Evolutionary conservation across 2,329 filamentous ascomycete species (phyloP).

Genomic region (Fusarium subglutinans): DNA sequence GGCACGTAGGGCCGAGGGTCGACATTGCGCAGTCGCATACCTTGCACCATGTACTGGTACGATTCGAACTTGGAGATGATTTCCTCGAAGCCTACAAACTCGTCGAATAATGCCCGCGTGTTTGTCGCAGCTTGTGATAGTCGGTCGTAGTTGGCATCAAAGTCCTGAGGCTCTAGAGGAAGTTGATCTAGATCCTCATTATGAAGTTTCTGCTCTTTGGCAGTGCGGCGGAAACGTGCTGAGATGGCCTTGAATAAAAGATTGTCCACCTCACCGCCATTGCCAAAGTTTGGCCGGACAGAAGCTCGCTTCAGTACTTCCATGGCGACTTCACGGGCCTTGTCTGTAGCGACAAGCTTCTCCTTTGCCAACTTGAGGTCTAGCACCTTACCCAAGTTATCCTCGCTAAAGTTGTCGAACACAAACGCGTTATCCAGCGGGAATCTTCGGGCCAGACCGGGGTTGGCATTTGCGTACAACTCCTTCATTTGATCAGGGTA

Average conservation of each 20-base stretch:
- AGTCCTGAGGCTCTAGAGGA: slow-evolving; percentile 55
- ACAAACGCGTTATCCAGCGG: slow-evolving; percentile 70
- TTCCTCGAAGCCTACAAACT: slow-evolving; percentile 66
- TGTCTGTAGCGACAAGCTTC: slow-evolving; percentile 61
- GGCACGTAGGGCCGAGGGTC: slow-evolving; percentile 65
- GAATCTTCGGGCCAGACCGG: slow-evolving; percentile 74
- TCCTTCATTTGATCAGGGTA: slow-evolving; percentile 75
- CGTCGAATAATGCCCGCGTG: slow-evolving; percentile 64
- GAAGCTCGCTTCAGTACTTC: slow-evolving; percentile 69
- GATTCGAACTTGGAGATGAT: slow-evolving; percentile 64
- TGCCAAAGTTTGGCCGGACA: slow-evolving; percentile 76
- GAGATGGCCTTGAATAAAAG: slow-evolving; percentile 41
- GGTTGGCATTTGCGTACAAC: slow-evolving; percentile 79
- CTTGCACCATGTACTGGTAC: slow-evolving; percentile 63
- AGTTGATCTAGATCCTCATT: slow-evolving; percentile 37
- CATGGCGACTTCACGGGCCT: slow-evolving; percentile 64
- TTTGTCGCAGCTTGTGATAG: slow-evolving; percentile 52
- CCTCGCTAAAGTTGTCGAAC: slow-evolving; percentile 74
- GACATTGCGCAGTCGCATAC: slow-evolving; percentile 60
- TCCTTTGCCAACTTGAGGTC: slow-evolving; percentile 69
- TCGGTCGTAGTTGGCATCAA: slow-evolving; percentile 67
- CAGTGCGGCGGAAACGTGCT: slow-evolving; percentile 37
- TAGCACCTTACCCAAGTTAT: slow-evolving; percentile 69
- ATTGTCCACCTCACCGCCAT: slow-evolving; percentile 77
- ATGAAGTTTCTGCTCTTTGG: slow-evolving; percentile 31